Evolutionary conservation across 352 stramenopile species (phyloP).

Genomic region (Phytophthora sojae): DNA sequence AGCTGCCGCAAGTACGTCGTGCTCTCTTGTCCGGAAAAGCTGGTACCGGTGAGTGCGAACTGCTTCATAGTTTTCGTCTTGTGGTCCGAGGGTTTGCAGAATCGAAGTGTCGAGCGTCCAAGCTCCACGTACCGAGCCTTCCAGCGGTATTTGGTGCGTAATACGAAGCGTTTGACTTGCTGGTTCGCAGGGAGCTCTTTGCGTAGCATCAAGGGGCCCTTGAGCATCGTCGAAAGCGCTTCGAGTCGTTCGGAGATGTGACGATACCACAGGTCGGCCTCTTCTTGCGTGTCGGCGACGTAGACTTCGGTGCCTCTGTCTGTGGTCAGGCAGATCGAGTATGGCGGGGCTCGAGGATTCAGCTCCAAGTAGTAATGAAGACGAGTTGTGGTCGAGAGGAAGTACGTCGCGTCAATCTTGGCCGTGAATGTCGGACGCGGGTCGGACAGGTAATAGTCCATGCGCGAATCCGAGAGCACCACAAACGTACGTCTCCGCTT

Average conservation of each 20-base stretch:
- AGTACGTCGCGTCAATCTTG: slow-evolving; percentile 67
- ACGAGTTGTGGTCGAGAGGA: slow-evolving; percentile 48
- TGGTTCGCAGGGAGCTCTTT: slow-evolving; percentile 57
- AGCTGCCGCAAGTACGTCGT: slow-evolving; percentile 61
- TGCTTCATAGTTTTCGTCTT: slow-evolving; percentile 72
- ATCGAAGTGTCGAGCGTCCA: slow-evolving; percentile 58
- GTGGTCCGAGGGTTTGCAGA: slow-evolving; percentile 53
- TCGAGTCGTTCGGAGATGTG: slow-evolving; percentile 63
- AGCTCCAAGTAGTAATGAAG: slow-evolving; percentile 73
- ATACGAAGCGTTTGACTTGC: slow-evolving; percentile 60
- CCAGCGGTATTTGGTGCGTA: slow-evolving; percentile 79
- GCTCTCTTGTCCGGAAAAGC: slow-evolving; percentile 63
- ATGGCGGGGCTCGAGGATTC: slow-evolving; percentile 54
- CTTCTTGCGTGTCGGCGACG: slow-evolving; percentile 56
- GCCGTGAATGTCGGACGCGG: slow-evolving; percentile 68
- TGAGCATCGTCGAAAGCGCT: slow-evolving; percentile 59
- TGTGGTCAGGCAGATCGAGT: slow-evolving; percentile 73
- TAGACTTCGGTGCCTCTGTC: slow-evolving; percentile 70
- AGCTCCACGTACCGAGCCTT: slow-evolving; percentile 64
- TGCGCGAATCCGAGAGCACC: slow-evolving; percentile 76
- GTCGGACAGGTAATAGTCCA: slow-evolving; percentile 76
- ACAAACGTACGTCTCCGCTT: slow-evolving; percentile 74
- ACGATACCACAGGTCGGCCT: slow-evolving; percentile 56
- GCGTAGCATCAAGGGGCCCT: slow-evolving; percentile 55
- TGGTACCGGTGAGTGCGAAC: slow-evolving; percentile 64